Evolutionary conservation across 1,139 yeast genomes (phyloP), one percentile per base, ranked within the genome.

Genomic region (Blastobotrys proliferans): DNA sequence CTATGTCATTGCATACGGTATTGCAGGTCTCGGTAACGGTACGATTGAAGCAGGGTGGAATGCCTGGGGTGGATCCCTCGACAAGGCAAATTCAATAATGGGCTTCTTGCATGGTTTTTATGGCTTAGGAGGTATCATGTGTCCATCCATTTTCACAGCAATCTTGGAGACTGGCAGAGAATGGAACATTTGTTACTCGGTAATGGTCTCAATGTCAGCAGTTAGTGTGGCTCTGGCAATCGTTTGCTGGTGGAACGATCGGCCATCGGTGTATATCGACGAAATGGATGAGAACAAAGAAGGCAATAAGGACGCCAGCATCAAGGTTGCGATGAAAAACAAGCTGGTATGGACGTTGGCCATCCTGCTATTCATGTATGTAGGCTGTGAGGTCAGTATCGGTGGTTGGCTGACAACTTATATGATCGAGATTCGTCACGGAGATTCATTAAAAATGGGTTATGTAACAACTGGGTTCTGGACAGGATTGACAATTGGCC

Each of bases 321-420:
- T 52, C 13, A 20, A 16, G 2, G 35, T 35, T 4, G 49, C 51
- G 46, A 69, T 77, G 73, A 73, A 45, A 73, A 74, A 56, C 66
- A 83, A 43, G 61, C 66, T 81, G 75, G 45, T 82, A 1, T 80
- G 85, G 85, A 51, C 74, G 4, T 56, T 74, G 31, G 70, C 83
- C 2, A 51, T 72, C n/a, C 77, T 75, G 50, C 71, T 79, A 10
- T 70, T 81, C 42, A 74, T 74, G 51, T 81, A 81, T 51, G 83
- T 79, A 55, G 88, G 87, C 2, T 70, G 76, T 1, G 88, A 81
- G 56, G 86, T 81, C 2, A 65, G 82, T 0, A 59, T 79, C 53
- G 86, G 82, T 21, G 86, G 86, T 20, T 81, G 87, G 87, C 70
- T 77, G 25, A 82, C 79, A 26, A 78, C 87, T 0, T 81, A 70